Percentiles rank a stretch among this genome's conserved stretches.
Evolutionary conservation across 164 flowering plant species (phyloP).

Genomic region (Magnolia changhungtana): DNA sequence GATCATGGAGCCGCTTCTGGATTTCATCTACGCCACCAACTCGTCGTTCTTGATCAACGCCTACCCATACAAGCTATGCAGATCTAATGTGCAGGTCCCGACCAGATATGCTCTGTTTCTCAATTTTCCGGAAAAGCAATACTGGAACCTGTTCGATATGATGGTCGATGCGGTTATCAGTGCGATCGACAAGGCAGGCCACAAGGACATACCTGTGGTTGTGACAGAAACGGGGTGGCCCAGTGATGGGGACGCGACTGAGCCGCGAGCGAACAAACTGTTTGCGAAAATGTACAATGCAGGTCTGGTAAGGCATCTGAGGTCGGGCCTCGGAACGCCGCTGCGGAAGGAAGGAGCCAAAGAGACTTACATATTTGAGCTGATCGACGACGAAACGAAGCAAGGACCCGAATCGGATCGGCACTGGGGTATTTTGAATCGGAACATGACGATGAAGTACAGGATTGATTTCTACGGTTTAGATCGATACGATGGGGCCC

Average conservation of each 20-base stretch:
- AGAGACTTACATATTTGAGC: slow-evolving; percentile 55
- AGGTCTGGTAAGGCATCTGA: slow-evolving; percentile 57
- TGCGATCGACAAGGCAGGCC: slow-evolving; percentile 63
- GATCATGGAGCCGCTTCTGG: slow-evolving; percentile 52
- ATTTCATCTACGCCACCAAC: slow-evolving; percentile 49
- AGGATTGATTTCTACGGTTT: slow-evolving; percentile 35
- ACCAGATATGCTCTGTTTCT: slow-evolving; percentile 64
- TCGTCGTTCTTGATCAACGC: slow-evolving; percentile 67
- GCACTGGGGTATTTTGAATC: slow-evolving; percentile 60
- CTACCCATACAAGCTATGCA: slow-evolving; percentile 65
- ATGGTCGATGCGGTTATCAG: slow-evolving; percentile 67
- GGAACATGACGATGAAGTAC: slow-evolving; percentile 48
- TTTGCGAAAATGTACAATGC: slow-evolving; percentile 60
- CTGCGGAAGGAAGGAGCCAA: slow-evolving; percentile 59
- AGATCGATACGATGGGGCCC: not conserved
- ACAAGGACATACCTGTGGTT: slow-evolving; percentile 53
- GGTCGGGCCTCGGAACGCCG: slow-evolving; percentile 63
- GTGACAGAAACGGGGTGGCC: slow-evolving; percentile 96
- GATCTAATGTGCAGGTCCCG: slow-evolving; percentile 48
- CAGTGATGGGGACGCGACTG: slow-evolving; percentile 33
- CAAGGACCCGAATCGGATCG: slow-evolving; percentile 11
- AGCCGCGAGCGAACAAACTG: slow-evolving; percentile 36
- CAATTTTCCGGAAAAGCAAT: slow-evolving; percentile 30
- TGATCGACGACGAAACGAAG: slow-evolving; percentile 44
- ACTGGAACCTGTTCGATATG: slow-evolving; percentile 70